Base-by-base conservation (phyloP, 164 flowering plant genomes). In the Sextonia rubra region DNA sequence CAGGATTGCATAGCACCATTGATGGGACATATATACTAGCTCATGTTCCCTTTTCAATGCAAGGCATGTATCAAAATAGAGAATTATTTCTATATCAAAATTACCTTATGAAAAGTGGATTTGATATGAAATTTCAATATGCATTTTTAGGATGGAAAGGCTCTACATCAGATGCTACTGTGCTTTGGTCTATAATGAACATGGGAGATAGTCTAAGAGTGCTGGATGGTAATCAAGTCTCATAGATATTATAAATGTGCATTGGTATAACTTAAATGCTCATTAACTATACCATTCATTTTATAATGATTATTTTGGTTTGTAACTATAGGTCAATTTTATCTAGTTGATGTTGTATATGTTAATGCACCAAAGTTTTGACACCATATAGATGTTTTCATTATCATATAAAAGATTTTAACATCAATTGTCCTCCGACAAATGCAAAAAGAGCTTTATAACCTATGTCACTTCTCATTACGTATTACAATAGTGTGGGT, bases 141-240 rank as follows among this genome's bases (percentile, higher is more conserved):
- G 78, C 90, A 20, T 88, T 82, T 76, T 91, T 93, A 56, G 97
- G 97, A 24, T 91, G 97, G 97, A 93, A 91, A 79, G 97, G 97
- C 15, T 90, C 93, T 58, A 90, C 83, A 68, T 71, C 85, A 37
- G 94, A 89, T 81, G 87, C 93, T 25, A 89, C 87, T 24, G 83
- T 91, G n/a, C 74, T 91, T 66, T 79, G 83, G 82, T 89, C 90
- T 8, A 90, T 86, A 48, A 85, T 91, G 17, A 82, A 81, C 69
- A 88, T 87, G 71, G 92, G 91, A 37, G 87, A 88, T 74, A 92
- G 87, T 80, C 94, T 94, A 20, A 77, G 24, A 24, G 80, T 90
- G 27, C 90, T 89, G n/a, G 85, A 87, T 85, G 97, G 94, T 91
- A 56, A 8, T 71, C 37, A 17, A 14, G 27, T 12, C 7, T 4